These are phyloP conservation scores for Zygoascus tannicola DNA, from an alignment of 805 yeast species.

Conservation along the genomic window DNA sequence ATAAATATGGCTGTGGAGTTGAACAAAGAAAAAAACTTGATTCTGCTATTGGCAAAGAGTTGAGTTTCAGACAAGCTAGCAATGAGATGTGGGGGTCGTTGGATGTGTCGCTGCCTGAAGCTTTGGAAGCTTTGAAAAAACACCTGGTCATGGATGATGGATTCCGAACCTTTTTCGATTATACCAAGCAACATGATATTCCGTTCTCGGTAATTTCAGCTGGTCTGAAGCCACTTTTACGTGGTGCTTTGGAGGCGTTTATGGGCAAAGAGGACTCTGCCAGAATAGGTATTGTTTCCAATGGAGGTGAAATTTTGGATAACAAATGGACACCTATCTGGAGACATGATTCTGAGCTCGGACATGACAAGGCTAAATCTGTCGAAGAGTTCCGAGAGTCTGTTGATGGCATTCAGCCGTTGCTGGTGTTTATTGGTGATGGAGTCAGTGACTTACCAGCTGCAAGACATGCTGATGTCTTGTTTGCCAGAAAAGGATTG, in stretches of 20 bases:
- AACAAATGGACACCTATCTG: conserved; percentile 33
- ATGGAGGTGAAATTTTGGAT: conserved; percentile 30
- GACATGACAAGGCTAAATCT: conserved; percentile 37
- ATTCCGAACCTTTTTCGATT: conserved; percentile 31
- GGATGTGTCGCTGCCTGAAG: conserved; percentile 31
- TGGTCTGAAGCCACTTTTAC: conserved; percentile 34
- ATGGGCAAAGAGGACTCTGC: conserved; percentile 30
- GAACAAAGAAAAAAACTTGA: conserved; percentile 31
- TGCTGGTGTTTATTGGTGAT: conserved; percentile 45
- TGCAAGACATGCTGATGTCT: conserved; percentile 35
- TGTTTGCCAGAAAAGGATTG: conserved; percentile 36
- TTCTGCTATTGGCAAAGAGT: conserved; percentile 28
- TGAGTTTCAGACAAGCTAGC: conserved; percentile 33
- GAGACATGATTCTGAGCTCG: conserved; percentile 36
- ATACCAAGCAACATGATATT: conserved; percentile 29
- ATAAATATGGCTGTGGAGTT: conserved; percentile 34
- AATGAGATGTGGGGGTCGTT: conserved; percentile 37
- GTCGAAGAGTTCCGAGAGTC: conserved; percentile 30
- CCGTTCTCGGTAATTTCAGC: conserved; percentile 37
- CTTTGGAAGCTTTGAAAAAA: conserved; percentile 28
- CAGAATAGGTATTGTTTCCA: conserved; percentile 33
- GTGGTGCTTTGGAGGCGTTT: conserved; percentile 34
- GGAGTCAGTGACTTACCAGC: conserved; percentile 45
- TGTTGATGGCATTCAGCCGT: conserved; percentile 31
- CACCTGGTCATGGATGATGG: conserved; percentile 33